Evolutionary conservation across 2,329 filamentous ascomycete genomes (phyloP), one percentile per base, ranked within the genome.

Genomic region (Pseudogymnoascus sp.): DNA sequence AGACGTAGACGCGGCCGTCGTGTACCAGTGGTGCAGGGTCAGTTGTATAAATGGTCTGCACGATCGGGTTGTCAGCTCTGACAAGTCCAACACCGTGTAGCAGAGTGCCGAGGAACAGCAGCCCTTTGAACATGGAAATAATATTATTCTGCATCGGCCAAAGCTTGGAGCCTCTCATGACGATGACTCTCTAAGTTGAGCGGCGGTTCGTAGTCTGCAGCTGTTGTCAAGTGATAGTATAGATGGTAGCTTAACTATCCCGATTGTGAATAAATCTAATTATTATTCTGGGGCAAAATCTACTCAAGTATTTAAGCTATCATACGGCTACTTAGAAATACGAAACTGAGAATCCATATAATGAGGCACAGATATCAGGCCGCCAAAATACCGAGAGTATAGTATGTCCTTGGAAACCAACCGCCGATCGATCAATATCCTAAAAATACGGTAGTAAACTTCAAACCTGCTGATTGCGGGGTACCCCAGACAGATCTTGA

Each of bases 231-330:
- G 25, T 28, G 25, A 7, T 7, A 28, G 25, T 28, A 28, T 6
- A 28, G 25, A 28, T 28, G 25, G 6, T 28, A n/a, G 25, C 25
- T 63, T 4, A 76, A 70, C 0, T 39, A 39, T 39, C n/a, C 13
- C 6, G 37, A 16, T 41, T 16, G n/a, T n/a, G 36, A 37, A 16
- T 41, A n/a, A 6, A 41, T 16, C 7, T 31, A 31, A 7, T 31
- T 31, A 28, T 39, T 7, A 41, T 41, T 14, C 14, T 8, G 6
- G 37, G 28, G 6, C 7, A 31, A 31, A 31, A 31, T 31, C 28
- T 31, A 31, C 28, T 31, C 28, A n/a, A n/a, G n/a, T 28, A 39
- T 13, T 36, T 5, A 36, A 36, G 34, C 34, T 13, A 7, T 39
- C 14, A 39, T 39, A 39, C 14, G 14, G 14, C 37, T 16, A 39